These are phyloP conservation scores for Trametopsis cervina DNA, from an alignment of 768 basidiomycete species.

Conservation along the genomic window DNA sequence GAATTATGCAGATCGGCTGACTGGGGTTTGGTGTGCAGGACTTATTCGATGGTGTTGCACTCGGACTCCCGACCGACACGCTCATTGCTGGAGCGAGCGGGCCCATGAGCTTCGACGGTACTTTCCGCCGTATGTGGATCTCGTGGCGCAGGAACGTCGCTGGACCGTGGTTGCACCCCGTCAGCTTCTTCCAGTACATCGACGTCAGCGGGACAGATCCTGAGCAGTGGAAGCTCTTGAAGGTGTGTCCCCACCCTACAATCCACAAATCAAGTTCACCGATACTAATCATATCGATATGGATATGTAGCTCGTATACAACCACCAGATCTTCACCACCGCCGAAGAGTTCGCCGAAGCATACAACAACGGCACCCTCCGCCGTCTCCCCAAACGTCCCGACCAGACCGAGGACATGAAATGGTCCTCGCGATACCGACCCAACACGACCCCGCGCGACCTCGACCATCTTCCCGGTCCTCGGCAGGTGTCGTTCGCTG, in stretches of 20 bases:
- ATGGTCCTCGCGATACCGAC: constrained; percentile 42
- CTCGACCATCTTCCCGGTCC: constrained; percentile 63
- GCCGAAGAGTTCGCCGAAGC: constrained; percentile 45
- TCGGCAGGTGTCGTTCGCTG: constrained; percentile 53
- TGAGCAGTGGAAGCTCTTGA: constrained; percentile 43
- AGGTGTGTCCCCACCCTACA: constrained; percentile 26
- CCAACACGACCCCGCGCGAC: constrained; percentile 32
- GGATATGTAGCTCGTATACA: constrained; percentile 57
- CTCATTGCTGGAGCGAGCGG: constrained; percentile 38
- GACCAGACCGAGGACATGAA: constrained; percentile 29
- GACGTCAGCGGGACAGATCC: constrained; percentile 50
- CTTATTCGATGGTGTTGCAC: constrained; percentile 39
- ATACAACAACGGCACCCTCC: constrained; percentile 45
- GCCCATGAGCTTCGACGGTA: constrained; percentile 55
- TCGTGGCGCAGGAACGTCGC: constrained; percentile 42
- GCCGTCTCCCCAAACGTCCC: constrained; percentile 29
- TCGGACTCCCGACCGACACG: constrained; percentile 41
- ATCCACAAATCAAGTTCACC: not conserved
- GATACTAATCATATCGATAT: too few relatives aligned
- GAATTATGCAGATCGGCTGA: constrained; percentile 4
- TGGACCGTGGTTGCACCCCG: constrained; percentile 46
- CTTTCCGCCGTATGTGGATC: constrained; percentile 50
- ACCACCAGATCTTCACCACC: constrained; percentile 47
- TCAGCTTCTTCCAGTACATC: constrained; percentile 51
- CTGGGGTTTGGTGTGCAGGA: too few relatives aligned